phyloP scores from a whole-genome alignment of 495 filamentous ascomycete species.

The Ascobolus immersus region DNA sequence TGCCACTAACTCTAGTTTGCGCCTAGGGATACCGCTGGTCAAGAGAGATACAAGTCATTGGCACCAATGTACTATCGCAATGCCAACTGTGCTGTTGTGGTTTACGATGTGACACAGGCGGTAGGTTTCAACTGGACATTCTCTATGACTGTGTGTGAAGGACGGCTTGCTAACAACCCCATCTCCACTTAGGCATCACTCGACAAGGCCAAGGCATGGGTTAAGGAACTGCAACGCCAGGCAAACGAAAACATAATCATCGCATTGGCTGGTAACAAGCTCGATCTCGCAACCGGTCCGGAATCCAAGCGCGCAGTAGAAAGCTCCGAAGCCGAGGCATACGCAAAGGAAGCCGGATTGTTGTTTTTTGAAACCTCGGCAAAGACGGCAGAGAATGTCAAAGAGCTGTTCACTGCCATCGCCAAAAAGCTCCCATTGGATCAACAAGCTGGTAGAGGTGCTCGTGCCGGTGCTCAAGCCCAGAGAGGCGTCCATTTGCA shows the following conservation, averaged over 20 bases:
- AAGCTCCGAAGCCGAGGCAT: slow-evolving; percentile 76
- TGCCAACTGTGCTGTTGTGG: slow-evolving; percentile 94
- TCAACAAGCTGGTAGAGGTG: slow-evolving; percentile 65
- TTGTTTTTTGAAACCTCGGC: slow-evolving; percentile 96
- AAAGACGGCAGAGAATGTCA: slow-evolving; percentile 86
- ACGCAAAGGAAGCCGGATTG: slow-evolving; percentile 72
- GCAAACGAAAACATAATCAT: slow-evolving; percentile 99
- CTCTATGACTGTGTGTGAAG: neutral
- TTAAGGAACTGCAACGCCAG: slow-evolving; percentile 96
- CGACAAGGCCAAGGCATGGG: slow-evolving; percentile 97
- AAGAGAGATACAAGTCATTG: slow-evolving; percentile 93
- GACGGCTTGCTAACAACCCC: neutral
- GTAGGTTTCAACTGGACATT: slow-evolving; percentile 37
- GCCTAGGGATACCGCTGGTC: slow-evolving; percentile 60
- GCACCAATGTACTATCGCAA: slow-evolving; percentile 99
- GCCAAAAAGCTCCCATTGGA: slow-evolving; percentile 91
- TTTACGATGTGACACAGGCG: slow-evolving; percentile 97
- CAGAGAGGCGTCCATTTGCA: slow-evolving; percentile 15
- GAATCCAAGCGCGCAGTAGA: slow-evolving; percentile 58
- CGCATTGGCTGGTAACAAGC: slow-evolving; percentile 88
- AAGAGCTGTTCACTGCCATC: slow-evolving; percentile 91
- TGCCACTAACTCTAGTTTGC: neutral
- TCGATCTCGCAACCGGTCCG: slow-evolving; percentile 76
- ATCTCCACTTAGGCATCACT: slow-evolving; percentile 45
- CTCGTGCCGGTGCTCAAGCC: slow-evolving; percentile 35